Conservation (phyloP, 2,329 filamentous ascomycete genomes). For the Cytospora leucostoma region DNA sequence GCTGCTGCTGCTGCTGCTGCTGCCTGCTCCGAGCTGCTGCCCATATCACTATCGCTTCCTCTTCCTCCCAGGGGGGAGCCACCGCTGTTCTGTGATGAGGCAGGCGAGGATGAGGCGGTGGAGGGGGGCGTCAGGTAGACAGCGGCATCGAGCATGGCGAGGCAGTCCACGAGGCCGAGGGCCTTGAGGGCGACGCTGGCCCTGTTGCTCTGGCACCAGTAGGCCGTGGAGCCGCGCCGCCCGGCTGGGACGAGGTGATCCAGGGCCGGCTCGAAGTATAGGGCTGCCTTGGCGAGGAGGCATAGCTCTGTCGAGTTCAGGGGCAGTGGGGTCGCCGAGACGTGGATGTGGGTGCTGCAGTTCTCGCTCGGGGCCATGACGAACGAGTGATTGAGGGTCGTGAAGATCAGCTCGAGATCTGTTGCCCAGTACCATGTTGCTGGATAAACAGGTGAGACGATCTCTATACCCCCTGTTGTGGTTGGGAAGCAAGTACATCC, state of each 20-base stretch:
- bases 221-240: constrained; percentile 31
- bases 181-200: constrained; percentile 32
- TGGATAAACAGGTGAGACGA: constrained; percentile 41
- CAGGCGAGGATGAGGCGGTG: constrained; percentile 1
- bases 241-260: constrained; percentile 36
- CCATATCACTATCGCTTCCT: too few species aligned
- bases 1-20: background rate
- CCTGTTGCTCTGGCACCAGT: constrained; percentile 43
- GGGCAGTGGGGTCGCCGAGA: constrained; percentile 34
- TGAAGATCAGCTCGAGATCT: constrained; percentile 38
- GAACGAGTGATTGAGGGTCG: constrained; percentile 33
- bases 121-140: constrained; percentile 4
- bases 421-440: constrained; percentile 34
- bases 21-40: background rate
- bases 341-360: constrained; percentile 43
- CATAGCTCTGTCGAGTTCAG: constrained; percentile 33
- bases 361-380: constrained; percentile 32
- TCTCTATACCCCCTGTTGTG: constrained; percentile 36
- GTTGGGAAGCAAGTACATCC: background rate
- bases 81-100: background rate
- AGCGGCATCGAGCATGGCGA: constrained; percentile 33
- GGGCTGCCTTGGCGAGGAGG: constrained; percentile 36
- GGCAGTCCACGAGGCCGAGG: constrained; percentile 31
- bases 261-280: constrained; percentile 40
- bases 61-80: too few species aligned